Conservation (phyloP, 2,329 filamentous ascomycete genomes). For the Lasiodiplodia theobromae region DNA sequence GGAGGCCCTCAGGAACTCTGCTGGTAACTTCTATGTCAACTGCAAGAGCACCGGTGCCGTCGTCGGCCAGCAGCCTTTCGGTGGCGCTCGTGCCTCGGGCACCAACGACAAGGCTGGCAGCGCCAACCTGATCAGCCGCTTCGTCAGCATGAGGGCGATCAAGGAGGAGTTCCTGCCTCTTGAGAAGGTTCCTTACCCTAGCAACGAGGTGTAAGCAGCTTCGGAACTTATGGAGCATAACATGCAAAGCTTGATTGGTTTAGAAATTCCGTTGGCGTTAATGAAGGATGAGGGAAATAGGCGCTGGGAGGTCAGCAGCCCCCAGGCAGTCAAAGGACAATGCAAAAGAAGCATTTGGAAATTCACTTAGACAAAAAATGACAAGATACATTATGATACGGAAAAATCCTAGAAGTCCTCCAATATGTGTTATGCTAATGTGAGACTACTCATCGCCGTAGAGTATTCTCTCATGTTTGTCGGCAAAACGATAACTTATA, state of each 20-base stretch:
- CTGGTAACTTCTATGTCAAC: constrained; percentile 88
- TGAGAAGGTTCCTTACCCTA: constrained; percentile 59
- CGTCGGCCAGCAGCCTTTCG: constrained; percentile 60
- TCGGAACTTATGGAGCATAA: not conserved
- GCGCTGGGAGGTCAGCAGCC: not conserved
- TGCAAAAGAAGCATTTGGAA: not conserved
- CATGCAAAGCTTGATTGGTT: not conserved
- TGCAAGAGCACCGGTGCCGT: constrained; percentile 71
- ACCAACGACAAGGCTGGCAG: constrained; percentile 67
- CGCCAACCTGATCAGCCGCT: constrained; percentile 58
- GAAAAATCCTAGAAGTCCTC: not conserved
- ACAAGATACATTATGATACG: not conserved
- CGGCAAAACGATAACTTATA: not conserved
- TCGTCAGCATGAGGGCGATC: constrained; percentile 63
- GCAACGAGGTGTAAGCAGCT: constrained; percentile 53
- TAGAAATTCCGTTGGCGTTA: not conserved
- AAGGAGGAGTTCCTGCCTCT: constrained; percentile 63
- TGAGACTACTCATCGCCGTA: too few species aligned
- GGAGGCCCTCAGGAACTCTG: constrained; percentile 73
- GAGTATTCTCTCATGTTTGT: too few species aligned
- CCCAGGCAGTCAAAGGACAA: not conserved
- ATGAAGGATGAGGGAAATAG: not conserved
- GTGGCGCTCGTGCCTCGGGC: constrained; percentile 62
- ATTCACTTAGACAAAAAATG: not conserved
- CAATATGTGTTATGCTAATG: not conserved